Base-by-base conservation (phyloP, 2,329 filamentous ascomycete genomes). In the Didymella pinodella region DNA sequence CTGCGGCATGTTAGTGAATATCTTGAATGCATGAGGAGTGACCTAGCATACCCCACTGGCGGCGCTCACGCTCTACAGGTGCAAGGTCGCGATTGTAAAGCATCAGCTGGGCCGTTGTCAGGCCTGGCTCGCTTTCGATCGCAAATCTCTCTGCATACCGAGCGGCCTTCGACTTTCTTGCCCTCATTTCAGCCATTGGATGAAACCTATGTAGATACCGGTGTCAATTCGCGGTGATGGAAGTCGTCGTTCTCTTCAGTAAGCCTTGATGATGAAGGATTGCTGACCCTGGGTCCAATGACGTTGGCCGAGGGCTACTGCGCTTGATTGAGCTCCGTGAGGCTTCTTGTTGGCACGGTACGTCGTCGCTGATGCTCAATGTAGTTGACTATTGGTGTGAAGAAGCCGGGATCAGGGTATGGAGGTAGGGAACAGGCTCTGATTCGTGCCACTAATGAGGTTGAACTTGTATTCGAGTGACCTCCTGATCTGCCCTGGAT, bases 81-180 rank as follows among this genome's bases (percentile, higher is more conserved):
- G 92, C 93, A 64, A 95, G 82, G 78, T 95, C 91, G 75, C 91
- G 80, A 76, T 97, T 97, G 66, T 87, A 91, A 74, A 97, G 85
- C 89, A 97, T 93, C 66, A 96, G 82, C 81, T 97, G 91, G 16
- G 88, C 85, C 52, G 85, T 88, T 7, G 88, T 90, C 70, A 97
- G 84, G 45, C 91, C 92, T 1, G 89, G 86, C 77, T 96, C 93
- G 54, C 85, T 80, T 55, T 90, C 84, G 58, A 95, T 90, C 45
- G 90, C 88, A 56, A 93, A 74, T 81, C 86, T 93, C 66, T 82
- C 70, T 46, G 79, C 69, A 67, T 76, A 76, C 32, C 74, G 69
- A n/a, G 67, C 72, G 41, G 77, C 48, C 61, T 76, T 81, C 28
- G 75, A 77, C 14, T 69, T 63, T 54, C 67, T 75, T 49, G 78